Evolutionary conservation across 345 rosid species (phyloP), one percentile per base, ranked within the genome.

Genomic region (Gynandropsis gynandra): DNA sequence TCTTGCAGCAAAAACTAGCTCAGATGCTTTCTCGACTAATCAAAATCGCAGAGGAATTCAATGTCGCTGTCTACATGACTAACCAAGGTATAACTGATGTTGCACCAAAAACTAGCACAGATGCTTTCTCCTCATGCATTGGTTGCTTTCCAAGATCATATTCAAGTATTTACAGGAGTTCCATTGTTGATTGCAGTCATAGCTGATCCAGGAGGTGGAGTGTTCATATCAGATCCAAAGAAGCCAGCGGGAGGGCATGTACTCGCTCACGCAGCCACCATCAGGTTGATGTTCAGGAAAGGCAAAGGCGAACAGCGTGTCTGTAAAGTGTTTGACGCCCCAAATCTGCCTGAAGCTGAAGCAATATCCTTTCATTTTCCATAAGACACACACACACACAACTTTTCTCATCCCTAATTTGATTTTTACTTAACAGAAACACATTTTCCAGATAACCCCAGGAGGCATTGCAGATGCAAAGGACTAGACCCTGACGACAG

Each of bases 261-360:
- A 33, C 87, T 89, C 16, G 94, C 90, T 37, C 85, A 77, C 62
- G 92, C 96, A 20, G 96, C 81, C 47, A 81, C 92, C 32, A 73
- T 87, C 50, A 83, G 98, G 64, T 70, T 90, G 67, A 74, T 71
- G 80, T 90, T 87, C 72, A 78, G 96, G 76, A 83, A 89, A 74
- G 98, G 96, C 64, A 86, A 90, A 80, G 95, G 95, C 9, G 96
- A 89, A 54, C 85, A 78, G 46, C 81, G 78, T 11, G 80, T 83
- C 53, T 86, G 90, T 77, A 86, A 86, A 77, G 83, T 89, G 74
- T 90, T 78, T n/a, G 90, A 87, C 61, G 96, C 96, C 42, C 95
- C 96, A 21, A 86, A 86, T 60, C 79, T 89, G 5, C 89, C 93
- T 1, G 92, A 83, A 72, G 81, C 83, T 21, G 96, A 90, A 84